These are phyloP conservation scores for Endotrypanum monterogeii DNA, from an alignment of 208 protist genomes.

Conservation along the genomic window DNA sequence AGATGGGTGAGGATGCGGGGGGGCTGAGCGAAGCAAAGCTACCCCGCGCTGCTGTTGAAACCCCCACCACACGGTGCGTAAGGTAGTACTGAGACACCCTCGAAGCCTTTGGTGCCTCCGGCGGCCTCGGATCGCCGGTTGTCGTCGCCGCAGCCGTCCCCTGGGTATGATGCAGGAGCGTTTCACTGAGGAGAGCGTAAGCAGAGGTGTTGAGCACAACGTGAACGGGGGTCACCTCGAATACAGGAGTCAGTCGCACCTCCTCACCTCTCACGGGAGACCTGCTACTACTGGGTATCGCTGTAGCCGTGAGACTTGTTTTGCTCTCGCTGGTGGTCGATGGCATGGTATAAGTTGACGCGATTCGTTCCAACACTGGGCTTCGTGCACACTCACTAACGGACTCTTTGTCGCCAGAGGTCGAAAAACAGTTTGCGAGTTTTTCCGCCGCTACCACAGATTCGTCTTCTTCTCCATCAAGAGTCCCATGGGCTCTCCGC, in stretches of 20 bases:
- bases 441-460: not conserved
- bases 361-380: slow-evolving; percentile 7
- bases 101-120: not conserved
- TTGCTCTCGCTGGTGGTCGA: slow-evolving; percentile 12
- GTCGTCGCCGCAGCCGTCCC: slow-evolving; percentile 3
- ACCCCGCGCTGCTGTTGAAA: not conserved
- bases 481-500: not conserved
- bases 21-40: not conserved
- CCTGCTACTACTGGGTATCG: not conserved
- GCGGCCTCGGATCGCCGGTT: not conserved
- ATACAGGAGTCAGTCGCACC: slow-evolving; percentile 6
- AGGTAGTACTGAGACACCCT: slow-evolving; percentile 6
- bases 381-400: not conserved
- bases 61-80: not conserved
- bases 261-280: not conserved
- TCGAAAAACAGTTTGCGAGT: not conserved
- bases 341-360: slow-evolving; percentile 28
- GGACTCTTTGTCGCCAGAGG: not conserved
- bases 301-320: not conserved
- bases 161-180: not conserved
- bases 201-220: slow-evolving; percentile 30
- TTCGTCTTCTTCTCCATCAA: not conserved
- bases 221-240: slow-evolving; percentile 29
- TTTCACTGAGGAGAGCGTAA: slow-evolving; percentile 25
- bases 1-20: slow-evolving; percentile 3